Evolutionary conservation across 1,284 basidiomycete genomes (phyloP).

Genomic region (Cryptococcus maquisensis): DNA sequence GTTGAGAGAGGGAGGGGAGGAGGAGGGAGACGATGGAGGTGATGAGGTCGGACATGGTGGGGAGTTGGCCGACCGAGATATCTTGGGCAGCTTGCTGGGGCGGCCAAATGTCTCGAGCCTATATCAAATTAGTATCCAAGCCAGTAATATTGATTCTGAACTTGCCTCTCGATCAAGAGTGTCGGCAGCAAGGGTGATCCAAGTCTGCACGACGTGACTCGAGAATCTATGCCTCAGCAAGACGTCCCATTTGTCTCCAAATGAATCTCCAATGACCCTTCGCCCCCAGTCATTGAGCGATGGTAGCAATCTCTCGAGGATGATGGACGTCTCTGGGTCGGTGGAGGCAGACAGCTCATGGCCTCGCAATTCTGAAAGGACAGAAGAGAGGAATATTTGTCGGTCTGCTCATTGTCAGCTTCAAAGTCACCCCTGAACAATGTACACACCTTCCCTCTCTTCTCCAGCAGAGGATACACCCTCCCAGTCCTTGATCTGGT

Average conservation of each 20-base stretch:
- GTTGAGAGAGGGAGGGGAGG: conserved; percentile 57
- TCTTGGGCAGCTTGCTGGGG: conserved; percentile 51
- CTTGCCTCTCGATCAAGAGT: conserved; percentile 77
- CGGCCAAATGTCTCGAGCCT: conserved; percentile 65
- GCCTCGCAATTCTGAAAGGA: conserved; percentile 72
- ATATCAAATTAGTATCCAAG: conserved; percentile 5
- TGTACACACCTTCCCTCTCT: conserved; percentile 65
- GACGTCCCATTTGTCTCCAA: conserved; percentile 74
- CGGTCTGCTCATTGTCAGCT: conserved; percentile 56
- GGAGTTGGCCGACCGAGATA: conserved; percentile 47
- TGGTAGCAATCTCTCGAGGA: conserved; percentile 79
- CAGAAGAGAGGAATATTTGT: conserved; percentile 75
- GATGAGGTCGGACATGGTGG: conserved; percentile 58
- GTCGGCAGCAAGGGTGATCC: conserved; percentile 66
- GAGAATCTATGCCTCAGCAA: conserved; percentile 77
- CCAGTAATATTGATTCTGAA: background rate
- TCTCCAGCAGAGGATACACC: conserved; percentile 50
- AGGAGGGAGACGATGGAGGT: conserved; percentile 11
- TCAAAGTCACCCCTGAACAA: background rate
- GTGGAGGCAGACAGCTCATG: conserved; percentile 86
- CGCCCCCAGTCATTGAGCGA: conserved; percentile 92
- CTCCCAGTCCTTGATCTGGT: conserved; percentile 82
- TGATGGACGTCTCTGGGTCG: conserved; percentile 82
- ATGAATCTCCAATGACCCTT: conserved; percentile 76
- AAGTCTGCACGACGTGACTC: conserved; percentile 86